Conservation (phyloP, 495 filamentous ascomycete species). For the Beverwykella pulmonaria region DNA sequence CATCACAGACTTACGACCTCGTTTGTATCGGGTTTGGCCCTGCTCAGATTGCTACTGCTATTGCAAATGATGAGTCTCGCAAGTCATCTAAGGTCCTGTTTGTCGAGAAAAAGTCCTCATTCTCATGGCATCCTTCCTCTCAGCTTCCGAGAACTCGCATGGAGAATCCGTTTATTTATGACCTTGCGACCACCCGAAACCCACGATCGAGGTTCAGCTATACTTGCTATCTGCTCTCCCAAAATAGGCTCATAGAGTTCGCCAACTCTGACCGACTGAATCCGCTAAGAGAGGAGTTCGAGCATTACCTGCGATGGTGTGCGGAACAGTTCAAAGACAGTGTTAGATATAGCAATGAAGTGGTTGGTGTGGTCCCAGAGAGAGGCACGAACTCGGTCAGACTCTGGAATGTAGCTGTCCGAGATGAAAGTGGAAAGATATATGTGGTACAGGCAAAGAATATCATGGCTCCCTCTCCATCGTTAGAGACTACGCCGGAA, state of each 20-base stretch:
- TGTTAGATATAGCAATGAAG: slow-evolving; percentile 26
- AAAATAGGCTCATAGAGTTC: slow-evolving; percentile 29
- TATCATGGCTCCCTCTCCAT: slow-evolving; percentile 18
- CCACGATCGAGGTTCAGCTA: slow-evolving; percentile 31
- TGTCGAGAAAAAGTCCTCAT: slow-evolving; percentile 24
- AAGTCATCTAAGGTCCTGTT: slow-evolving; percentile 21
- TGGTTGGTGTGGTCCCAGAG: slow-evolving; percentile 11
- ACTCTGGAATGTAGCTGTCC: slow-evolving; percentile 25
- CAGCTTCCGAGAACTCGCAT: slow-evolving; percentile 27
- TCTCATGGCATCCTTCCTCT: slow-evolving; percentile 21
- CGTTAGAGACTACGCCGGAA: background rate
- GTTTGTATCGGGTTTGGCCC: slow-evolving; percentile 34
- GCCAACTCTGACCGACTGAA: slow-evolving; percentile 30
- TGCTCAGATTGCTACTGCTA: slow-evolving; percentile 34
- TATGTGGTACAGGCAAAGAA: slow-evolving; percentile 16
- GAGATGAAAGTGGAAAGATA: slow-evolving; percentile 9
- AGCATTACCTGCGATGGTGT: slow-evolving; percentile 32
- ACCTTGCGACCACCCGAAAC: slow-evolving; percentile 31
- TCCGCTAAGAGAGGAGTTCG: slow-evolving; percentile 22
- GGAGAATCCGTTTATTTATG: slow-evolving; percentile 24
- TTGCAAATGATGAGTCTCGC: slow-evolving; percentile 26
- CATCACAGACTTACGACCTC: slow-evolving; percentile 19
- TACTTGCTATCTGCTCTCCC: slow-evolving; percentile 26
- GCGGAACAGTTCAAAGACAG: slow-evolving; percentile 26
- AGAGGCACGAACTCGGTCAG: background rate